Evolutionary conservation across 2,329 filamentous ascomycete genomes (phyloP), one percentile per base, ranked within the genome.

Genomic region (Penicillium sp.): DNA sequence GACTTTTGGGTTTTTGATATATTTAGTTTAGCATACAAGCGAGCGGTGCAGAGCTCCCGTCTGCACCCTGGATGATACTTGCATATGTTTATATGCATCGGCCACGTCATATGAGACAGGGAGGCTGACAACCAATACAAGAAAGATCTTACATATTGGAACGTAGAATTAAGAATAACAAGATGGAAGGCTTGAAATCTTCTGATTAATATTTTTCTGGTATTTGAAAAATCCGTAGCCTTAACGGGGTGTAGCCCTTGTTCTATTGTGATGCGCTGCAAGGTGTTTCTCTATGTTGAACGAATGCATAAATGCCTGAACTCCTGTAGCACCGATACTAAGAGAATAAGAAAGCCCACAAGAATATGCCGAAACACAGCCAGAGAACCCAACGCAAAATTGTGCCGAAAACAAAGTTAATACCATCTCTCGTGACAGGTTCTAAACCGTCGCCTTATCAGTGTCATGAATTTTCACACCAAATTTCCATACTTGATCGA

Each of bases 401-500:
- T 35, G 35, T 41, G 19, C 19, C 19, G 45, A 21, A 31, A 22
- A 19, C 26, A n/a, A 47, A 29, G 9, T 19, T 35, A 52, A 46
- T 21, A 16, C n/a, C 11, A 26, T 19, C 22, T 19, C 22, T 6
- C 9, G 5, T 53, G 16, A 3, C 16, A 3, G n/a, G 1, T 19
- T 2, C 45, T 60, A 39, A 49, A 54, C 22, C 55, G 31, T 49
- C 13, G 21, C 26, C 63, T 74, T 74, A 16, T 66, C 70, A 13
- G 57, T 53, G 63, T 77, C 75, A 60, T 71, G 70, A 47, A 77
- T 74, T 65, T 73, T 75, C 4, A 70, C 67, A 4, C 75, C 75
- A 29, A 73, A 68, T 61, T 78, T 78, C 75, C 75, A 78, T 37
- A 78, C 75, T 63, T 78, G 75, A 53, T 76, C 71, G 21, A 78